Conservation (phyloP, 768 basidiomycete species). For the Pleurotus tuoliensis region DNA sequence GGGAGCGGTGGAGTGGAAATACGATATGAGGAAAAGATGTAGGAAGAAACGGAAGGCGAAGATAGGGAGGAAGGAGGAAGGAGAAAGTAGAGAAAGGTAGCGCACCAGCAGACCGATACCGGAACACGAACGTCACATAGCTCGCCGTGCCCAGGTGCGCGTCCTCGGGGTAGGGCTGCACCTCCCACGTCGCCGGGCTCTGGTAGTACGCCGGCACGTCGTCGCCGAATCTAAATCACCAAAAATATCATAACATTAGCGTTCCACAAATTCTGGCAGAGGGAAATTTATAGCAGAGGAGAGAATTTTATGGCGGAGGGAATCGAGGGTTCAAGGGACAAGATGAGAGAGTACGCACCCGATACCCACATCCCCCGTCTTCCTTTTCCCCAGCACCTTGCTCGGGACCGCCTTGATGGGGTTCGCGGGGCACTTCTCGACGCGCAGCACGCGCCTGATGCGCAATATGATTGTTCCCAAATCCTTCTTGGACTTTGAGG, state of each 20-base stretch:
- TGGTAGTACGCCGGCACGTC: conserved; percentile 36
- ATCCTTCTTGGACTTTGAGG: conserved; percentile 25
- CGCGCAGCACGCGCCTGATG: conserved; percentile 39
- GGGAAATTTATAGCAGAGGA: no score
- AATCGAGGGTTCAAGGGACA: no score
- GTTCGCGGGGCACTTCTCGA: conserved; percentile 38
- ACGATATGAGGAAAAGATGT: no score
- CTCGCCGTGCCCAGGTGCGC: conserved; percentile 33
- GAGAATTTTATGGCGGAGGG: no score
- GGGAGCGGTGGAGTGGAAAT: no score
- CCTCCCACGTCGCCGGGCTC: conserved; percentile 48
- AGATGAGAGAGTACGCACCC: conserved; percentile 46
- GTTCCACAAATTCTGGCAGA: no score
- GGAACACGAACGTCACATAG: conserved; percentile 66
- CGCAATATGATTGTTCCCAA: conserved; percentile 52
- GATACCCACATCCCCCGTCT: conserved; percentile 39
- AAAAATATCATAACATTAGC: no score
- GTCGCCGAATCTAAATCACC: conserved; percentile 40
- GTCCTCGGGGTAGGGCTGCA: conserved; percentile 41
- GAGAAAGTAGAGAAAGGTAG: neutral
- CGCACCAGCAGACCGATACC: conserved; percentile 56
- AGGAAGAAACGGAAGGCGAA: neutral
- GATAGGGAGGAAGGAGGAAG: no score
- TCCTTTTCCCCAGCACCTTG: conserved; percentile 29
- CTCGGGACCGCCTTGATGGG: conserved; percentile 34